Percentiles rank a stretch among this genome's conserved stretches.
Evolutionary conservation across 2,329 filamentous ascomycete species (phyloP).

Genomic region (Leptographium radiaticola): DNA sequence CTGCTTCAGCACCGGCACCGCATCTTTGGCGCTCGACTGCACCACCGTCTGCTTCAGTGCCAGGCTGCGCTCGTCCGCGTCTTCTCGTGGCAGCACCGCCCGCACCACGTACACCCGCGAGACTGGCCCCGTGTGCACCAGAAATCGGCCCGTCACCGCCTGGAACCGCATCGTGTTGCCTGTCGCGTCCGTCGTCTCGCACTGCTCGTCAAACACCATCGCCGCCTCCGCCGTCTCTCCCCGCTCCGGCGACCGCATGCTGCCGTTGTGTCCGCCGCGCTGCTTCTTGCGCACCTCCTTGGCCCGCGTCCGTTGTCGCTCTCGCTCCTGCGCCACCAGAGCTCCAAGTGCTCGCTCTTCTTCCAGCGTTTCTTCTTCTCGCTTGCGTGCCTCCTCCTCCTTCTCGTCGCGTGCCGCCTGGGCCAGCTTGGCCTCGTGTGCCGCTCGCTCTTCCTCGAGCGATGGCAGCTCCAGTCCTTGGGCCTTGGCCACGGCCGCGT

Average conservation of each 20-base stretch:
- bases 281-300: slow-evolving; percentile 53
- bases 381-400: slow-evolving; percentile 38
- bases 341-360: slow-evolving; percentile 58
- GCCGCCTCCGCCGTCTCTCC: slow-evolving; percentile 14
- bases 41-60: slow-evolving; percentile 61
- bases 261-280: slow-evolving; percentile 27
- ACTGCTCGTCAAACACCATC: slow-evolving; percentile 56
- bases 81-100: slow-evolving; percentile 44
- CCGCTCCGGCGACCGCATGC: slow-evolving; percentile 24
- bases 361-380: slow-evolving; percentile 45
- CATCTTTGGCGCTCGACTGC: slow-evolving; percentile 41
- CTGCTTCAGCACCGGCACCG: slow-evolving; percentile 57
- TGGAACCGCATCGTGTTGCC: slow-evolving; percentile 56
- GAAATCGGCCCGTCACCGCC: slow-evolving; percentile 55
- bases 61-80: slow-evolving; percentile 47
- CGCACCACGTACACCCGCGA: slow-evolving; percentile 62
- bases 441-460: slow-evolving; percentile 76
- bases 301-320: slow-evolving; percentile 49
- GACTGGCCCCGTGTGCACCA: slow-evolving; percentile 51
- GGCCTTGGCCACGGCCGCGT: slow-evolving; percentile 67
- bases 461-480: slow-evolving; percentile 68
- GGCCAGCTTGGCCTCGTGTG: slow-evolving; percentile 57
- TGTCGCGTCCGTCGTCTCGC: slow-evolving; percentile 47
- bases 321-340: slow-evolving; percentile 60
- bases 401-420: slow-evolving; percentile 37